Percentiles rank a stretch among this genome's conserved stretches.
Evolutionary conservation across 202 grass and related monocot species (phyloP).

Genomic region (Sporobolus alterniflorus): DNA sequence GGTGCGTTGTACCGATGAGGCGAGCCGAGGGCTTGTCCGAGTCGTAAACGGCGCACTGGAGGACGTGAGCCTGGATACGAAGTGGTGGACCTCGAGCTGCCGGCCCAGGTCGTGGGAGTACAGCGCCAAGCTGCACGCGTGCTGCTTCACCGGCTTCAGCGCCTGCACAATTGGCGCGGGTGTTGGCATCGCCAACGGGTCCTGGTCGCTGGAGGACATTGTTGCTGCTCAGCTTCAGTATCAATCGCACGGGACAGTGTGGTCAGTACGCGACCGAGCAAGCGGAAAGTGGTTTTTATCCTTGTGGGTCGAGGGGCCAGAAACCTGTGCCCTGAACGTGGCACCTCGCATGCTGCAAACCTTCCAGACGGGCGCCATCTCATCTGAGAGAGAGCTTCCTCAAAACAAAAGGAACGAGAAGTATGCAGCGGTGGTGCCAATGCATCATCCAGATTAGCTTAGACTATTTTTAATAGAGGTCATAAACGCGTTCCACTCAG

Average conservation of each 20-base stretch:
- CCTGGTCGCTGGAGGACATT: slow-evolving; percentile 75
- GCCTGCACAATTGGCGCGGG: slow-evolving; percentile 47
- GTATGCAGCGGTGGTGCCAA: too few relatives aligned
- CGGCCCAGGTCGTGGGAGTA: slow-evolving; percentile 69
- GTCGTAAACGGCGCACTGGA: slow-evolving; percentile 92
- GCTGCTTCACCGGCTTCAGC: slow-evolving; percentile 71
- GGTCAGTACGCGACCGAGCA: neutral
- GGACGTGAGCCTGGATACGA: slow-evolving; percentile 67
- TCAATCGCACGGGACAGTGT: neutral
- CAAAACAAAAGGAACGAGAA: too few relatives aligned
- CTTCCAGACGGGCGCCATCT: too few relatives aligned
- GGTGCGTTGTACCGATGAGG: slow-evolving; percentile 66
- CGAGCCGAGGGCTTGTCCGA: slow-evolving; percentile 64
- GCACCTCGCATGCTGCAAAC: too few relatives aligned
- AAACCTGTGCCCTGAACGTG: too few relatives aligned
- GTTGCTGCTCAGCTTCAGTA: neutral
- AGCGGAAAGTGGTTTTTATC: slow-evolving; percentile 18
- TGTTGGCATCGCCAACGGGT: slow-evolving; percentile 6
- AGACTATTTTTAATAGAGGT: too few relatives aligned
- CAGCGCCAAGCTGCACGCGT: slow-evolving; percentile 81
- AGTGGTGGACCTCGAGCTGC: slow-evolving; percentile 87
- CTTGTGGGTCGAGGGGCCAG: neutral
- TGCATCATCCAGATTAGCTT: too few relatives aligned
- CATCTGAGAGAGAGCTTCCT: too few relatives aligned
- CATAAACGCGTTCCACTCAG: too few relatives aligned